Evolutionary conservation across 208 protist species (phyloP).

Genomic region (Leptomonas pyrrhocoris): DNA sequence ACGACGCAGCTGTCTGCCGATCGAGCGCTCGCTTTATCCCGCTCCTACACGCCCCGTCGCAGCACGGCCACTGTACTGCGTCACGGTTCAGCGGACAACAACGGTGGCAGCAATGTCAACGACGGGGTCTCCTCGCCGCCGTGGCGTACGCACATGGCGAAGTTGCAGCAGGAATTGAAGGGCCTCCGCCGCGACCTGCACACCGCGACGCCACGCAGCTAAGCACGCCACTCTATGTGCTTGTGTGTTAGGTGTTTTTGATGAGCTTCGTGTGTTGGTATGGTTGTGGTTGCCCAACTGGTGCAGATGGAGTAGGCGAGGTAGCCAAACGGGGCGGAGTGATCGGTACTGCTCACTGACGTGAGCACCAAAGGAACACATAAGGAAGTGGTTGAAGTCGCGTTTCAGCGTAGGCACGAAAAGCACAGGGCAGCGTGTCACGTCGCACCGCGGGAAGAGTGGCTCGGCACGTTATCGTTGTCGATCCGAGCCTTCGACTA

Average conservation of each 20-base stretch:
- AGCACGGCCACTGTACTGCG: constrained; percentile 5
- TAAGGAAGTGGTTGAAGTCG: too few relatives aligned
- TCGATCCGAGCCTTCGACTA: too few relatives aligned
- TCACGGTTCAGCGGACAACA: not conserved
- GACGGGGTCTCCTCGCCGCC: constrained; percentile 18
- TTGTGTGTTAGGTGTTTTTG: too few relatives aligned
- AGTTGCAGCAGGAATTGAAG: constrained; percentile 58
- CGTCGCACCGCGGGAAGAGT: too few relatives aligned
- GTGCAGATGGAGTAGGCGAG: too few relatives aligned
- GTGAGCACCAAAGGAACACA: too few relatives aligned
- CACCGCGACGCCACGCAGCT: not conserved
- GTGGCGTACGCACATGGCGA: constrained; percentile 57
- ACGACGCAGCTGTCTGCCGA: constrained; percentile 5
- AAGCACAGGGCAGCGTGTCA: too few relatives aligned
- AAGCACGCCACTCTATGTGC: not conserved
- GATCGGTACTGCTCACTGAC: too few relatives aligned
- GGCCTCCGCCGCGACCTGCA: constrained; percentile 51
- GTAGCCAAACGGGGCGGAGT: too few relatives aligned
- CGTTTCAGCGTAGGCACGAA: too few relatives aligned
- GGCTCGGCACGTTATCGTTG: too few relatives aligned
- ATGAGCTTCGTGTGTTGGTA: too few relatives aligned
- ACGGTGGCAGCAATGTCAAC: not conserved
- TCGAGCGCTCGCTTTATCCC: constrained; percentile 1
- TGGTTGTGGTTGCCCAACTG: not conserved
- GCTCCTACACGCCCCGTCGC: constrained; percentile 21